phyloP scores from a whole-genome alignment of 495 filamentous ascomycete species.

The Recurvomyces mirabilis region DNA sequence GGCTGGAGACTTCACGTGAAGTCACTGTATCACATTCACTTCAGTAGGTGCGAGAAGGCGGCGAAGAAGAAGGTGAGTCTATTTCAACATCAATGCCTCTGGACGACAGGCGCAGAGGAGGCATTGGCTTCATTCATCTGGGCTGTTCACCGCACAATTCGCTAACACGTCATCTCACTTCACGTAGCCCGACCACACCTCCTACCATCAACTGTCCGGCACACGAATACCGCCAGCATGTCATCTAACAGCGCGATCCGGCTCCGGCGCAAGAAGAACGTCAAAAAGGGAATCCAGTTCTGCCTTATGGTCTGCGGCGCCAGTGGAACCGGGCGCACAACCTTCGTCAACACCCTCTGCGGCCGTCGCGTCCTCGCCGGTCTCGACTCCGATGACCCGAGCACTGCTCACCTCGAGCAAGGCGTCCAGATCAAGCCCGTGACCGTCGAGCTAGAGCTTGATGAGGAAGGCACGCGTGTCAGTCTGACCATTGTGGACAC shows the following conservation, averaged over 20 bases:
- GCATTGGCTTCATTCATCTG: too few species aligned
- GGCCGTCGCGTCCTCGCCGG: conserved; percentile 78
- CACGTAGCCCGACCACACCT: background rate
- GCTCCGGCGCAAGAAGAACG: conserved; percentile 99
- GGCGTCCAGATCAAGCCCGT: conserved; percentile 96
- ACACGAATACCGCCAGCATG: too few species aligned
- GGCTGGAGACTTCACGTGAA: too few species aligned
- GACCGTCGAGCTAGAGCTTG: conserved; percentile 95
- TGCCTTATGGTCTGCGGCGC: conserved; percentile 99
- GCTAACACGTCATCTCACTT: background rate
- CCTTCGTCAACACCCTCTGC: conserved; percentile 98
- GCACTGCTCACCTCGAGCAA: conserved; percentile 83
- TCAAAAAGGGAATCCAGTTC: conserved; percentile 99
- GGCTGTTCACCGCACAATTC: too few species aligned
- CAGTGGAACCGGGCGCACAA: conserved; percentile 94
- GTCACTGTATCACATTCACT: too few species aligned
- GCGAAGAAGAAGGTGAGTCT: too few species aligned
- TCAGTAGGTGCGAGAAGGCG: too few species aligned
- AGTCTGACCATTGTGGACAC: conserved; percentile 97
- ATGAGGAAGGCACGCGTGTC: conserved; percentile 96
- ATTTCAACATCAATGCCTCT: too few species aligned
- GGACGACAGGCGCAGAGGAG: too few species aligned
- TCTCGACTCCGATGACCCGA: conserved; percentile 82
- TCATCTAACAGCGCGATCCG: conserved; percentile 40
- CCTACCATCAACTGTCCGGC: background rate